Percentiles rank a stretch among this genome's conserved stretches.
Evolutionary conservation across 2,329 filamentous ascomycete genomes (phyloP).

Genomic region (Escovopsis weberi): DNA sequence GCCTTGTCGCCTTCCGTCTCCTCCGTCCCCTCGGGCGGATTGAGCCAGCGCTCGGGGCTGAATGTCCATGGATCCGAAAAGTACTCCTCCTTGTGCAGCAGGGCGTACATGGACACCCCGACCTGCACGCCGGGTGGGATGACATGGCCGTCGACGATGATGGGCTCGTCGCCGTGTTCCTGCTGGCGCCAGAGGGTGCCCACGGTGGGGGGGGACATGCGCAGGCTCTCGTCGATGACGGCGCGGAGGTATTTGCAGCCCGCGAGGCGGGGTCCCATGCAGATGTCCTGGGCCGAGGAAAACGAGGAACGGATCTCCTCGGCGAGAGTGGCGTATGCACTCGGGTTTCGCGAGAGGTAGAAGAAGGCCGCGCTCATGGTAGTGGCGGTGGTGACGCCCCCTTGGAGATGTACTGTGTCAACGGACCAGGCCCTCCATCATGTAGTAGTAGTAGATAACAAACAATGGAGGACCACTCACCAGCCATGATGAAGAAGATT

Average conservation of each 20-base stretch:
- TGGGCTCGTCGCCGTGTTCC: background rate
- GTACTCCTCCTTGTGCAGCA: slow-evolving; percentile 3
- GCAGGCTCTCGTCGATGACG: slow-evolving; percentile 14
- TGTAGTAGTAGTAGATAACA: too few species aligned
- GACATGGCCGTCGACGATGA: slow-evolving; percentile 4
- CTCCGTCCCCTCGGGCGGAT: slow-evolving; percentile 1
- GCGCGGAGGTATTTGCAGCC: slow-evolving; percentile 24
- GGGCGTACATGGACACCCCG: background rate
- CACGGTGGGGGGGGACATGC: slow-evolving; percentile 1
- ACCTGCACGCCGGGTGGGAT: slow-evolving; percentile 1
- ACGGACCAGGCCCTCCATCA: too few species aligned
- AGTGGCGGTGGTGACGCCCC: background rate
- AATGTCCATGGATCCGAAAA: slow-evolving; percentile 1
- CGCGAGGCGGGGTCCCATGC: slow-evolving; percentile 16
- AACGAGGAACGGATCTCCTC: slow-evolving; percentile 19
- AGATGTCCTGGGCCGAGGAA: slow-evolving; percentile 19
- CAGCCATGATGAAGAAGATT: slow-evolving; percentile 3
- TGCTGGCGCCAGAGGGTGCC: slow-evolving; percentile 2
- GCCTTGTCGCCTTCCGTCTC: background rate
- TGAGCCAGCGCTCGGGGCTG: slow-evolving; percentile 5
- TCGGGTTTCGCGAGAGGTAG: slow-evolving; percentile 22
- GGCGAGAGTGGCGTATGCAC: slow-evolving; percentile 15
- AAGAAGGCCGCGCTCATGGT: slow-evolving; percentile 16
- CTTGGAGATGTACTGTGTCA: background rate
- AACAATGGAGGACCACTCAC: background rate